Conservation (phyloP, 805 yeast species). For the Pichia heedii region DNA sequence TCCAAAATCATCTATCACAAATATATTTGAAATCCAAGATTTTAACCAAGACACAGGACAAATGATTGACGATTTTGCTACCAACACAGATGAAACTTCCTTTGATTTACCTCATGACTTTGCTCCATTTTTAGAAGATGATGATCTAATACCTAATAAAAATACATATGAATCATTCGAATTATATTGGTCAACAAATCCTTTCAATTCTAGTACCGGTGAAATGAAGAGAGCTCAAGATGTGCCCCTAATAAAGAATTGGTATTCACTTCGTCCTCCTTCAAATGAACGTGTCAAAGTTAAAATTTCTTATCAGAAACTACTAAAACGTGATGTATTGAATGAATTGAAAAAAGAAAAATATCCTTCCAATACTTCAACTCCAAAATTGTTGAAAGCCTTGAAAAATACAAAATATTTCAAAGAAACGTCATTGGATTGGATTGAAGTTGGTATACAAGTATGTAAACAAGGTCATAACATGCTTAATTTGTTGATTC, state of each 20-base stretch:
- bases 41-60: constrained; percentile 22
- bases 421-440: constrained; percentile 85
- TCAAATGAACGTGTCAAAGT: constrained; percentile 62
- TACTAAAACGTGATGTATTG: constrained; percentile 66
- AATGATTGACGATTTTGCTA: constrained; percentile 25
- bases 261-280: constrained; percentile 67
- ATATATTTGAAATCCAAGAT: constrained; percentile 10
- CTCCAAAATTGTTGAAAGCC: constrained; percentile 51
- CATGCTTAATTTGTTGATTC: constrained; percentile 83
- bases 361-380: constrained; percentile 35
- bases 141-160: constrained; percentile 33
- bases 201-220: constrained; percentile 73
- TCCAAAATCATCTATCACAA: constrained; percentile 15
- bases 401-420: constrained; percentile 78
- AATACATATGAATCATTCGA: constrained; percentile 50
- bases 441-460: constrained; percentile 98
- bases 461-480: constrained; percentile 89
- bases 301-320: constrained; percentile 78
- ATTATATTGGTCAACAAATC: constrained; percentile 76
- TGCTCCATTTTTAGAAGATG: constrained; percentile 44
- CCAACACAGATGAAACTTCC: constrained; percentile 19
- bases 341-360: constrained; percentile 52
- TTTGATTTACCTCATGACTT: constrained; percentile 30
- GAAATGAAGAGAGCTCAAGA: constrained; percentile 76
- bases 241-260: constrained; percentile 70